These are phyloP conservation scores for Neofusicoccum sp. DNA, from an alignment of 2,329 filamentous ascomycete genomes.

Conservation along the genomic window DNA sequence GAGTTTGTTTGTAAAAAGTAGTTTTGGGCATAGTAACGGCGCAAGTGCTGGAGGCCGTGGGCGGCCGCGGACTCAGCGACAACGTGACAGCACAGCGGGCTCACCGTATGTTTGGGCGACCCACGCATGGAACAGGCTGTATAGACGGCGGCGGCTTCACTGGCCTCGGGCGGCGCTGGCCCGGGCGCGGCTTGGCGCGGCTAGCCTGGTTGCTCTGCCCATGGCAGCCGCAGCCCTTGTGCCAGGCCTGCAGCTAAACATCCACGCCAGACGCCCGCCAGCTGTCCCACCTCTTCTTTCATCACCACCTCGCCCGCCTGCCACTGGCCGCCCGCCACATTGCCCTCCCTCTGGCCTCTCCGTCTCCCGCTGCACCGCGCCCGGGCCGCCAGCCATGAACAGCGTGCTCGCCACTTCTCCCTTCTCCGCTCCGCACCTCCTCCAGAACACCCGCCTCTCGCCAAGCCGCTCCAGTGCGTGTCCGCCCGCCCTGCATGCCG, in stretches of 20 bases:
- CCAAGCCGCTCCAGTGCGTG: conserved; percentile 61
- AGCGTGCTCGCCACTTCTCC: conserved; percentile 61
- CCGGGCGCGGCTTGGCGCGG: conserved; percentile 13
- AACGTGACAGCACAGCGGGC: conserved; percentile 11
- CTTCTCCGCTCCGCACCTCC: conserved; percentile 63
- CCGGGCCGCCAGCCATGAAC: conserved; percentile 54
- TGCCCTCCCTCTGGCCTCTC: neutral
- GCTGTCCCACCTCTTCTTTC: conserved; percentile 22
- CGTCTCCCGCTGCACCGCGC: conserved; percentile 6
- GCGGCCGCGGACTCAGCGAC: neutral
- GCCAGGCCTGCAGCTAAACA: conserved; percentile 19
- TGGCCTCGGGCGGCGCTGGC: conserved; percentile 9
- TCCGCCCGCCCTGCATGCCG: conserved; percentile 21
- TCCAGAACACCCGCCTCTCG: conserved; percentile 62
- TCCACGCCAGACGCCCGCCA: conserved; percentile 4
- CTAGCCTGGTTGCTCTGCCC: conserved; percentile 6
- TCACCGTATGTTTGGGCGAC: conserved; percentile 3
- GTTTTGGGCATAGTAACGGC: neutral
- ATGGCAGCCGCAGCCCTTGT: conserved; percentile 8
- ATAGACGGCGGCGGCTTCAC: neutral
- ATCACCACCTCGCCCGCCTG: conserved; percentile 20
- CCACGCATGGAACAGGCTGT: neutral
- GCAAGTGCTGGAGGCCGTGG: neutral
- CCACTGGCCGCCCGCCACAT: conserved; percentile 10
- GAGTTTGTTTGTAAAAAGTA: conserved; percentile 3